Conservation (phyloP, 129 eudicot genomes). For the Helianthus annuus region DNA sequence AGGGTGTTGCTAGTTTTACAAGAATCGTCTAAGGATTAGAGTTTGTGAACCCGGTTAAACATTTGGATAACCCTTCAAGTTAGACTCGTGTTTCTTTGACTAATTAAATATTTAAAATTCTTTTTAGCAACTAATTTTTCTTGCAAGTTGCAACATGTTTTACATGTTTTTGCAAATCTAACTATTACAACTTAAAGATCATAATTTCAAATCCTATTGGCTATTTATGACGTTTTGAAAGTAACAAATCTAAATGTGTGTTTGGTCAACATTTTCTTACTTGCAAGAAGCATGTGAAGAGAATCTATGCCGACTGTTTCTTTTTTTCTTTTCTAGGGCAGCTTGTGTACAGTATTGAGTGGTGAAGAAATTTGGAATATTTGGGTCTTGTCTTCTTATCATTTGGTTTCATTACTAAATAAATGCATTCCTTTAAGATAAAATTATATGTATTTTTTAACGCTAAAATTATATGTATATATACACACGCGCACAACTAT, state of each 20-base stretch:
- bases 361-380: not conserved
- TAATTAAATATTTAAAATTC: too few species aligned
- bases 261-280: slow-evolving; percentile 3
- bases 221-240: not conserved
- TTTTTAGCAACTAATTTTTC: not conserved
- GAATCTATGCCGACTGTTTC: slow-evolving; percentile 13
- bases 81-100: too few species aligned
- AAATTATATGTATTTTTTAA: too few species aligned
- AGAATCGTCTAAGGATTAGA: too few species aligned
- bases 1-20: too few species aligned
- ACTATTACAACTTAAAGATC: not conserved
- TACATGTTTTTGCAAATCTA: not conserved
- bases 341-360: slow-evolving; percentile 9
- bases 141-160: not conserved
- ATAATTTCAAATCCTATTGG: not conserved
- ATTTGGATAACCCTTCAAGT: too few species aligned
- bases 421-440: not conserved
- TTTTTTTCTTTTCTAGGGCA: not conserved
- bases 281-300: not conserved
- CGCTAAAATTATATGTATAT: too few species aligned
- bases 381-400: not conserved
- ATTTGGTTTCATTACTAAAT: slow-evolving; percentile 1
- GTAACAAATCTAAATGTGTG: not conserved
- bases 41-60: too few species aligned
- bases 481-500: too few species aligned